Conservation (phyloP, 352 stramenopile genomes). For the Globisporangium takayamanum region DNA sequence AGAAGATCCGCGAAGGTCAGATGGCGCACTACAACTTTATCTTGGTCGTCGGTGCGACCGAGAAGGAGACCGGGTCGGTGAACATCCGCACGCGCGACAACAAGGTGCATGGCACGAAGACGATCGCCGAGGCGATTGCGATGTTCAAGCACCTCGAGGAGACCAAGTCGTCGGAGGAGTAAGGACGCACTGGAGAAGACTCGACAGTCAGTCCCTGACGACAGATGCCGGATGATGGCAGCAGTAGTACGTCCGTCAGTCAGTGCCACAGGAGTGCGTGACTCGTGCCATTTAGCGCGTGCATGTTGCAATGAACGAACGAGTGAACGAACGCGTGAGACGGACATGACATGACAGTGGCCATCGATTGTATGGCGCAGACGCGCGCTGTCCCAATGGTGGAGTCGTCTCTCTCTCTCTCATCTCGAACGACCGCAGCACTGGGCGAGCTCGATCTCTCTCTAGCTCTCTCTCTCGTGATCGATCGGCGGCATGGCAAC, state of each 20-base stretch:
- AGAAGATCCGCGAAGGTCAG: slow-evolving; percentile 70
- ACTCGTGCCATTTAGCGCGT: too few relatives aligned
- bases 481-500: too few relatives aligned
- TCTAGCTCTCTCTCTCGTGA: neutral
- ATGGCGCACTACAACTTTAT: slow-evolving; percentile 83
- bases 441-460: too few relatives aligned
- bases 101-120: slow-evolving; percentile 61
- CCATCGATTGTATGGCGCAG: too few relatives aligned
- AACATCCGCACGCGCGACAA: slow-evolving; percentile 83
- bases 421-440: too few relatives aligned
- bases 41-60: slow-evolving; percentile 72
- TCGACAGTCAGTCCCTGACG: neutral
- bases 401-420: too few relatives aligned
- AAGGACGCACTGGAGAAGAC: slow-evolving; percentile 11
- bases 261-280: too few relatives aligned
- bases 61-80: slow-evolving; percentile 41
- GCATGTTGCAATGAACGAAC: too few relatives aligned
- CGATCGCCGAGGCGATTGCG: slow-evolving; percentile 89
- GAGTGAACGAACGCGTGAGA: too few relatives aligned
- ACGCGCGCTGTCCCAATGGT: too few relatives aligned
- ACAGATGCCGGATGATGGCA: neutral
- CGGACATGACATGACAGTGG: too few relatives aligned
- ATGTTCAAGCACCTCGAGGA: slow-evolving; percentile 87
- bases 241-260: neutral
- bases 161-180: slow-evolving; percentile 62